Evolutionary conservation across 78 protist genomes (phyloP).

Genomic region (Cavenderia fasciculata): DNA sequence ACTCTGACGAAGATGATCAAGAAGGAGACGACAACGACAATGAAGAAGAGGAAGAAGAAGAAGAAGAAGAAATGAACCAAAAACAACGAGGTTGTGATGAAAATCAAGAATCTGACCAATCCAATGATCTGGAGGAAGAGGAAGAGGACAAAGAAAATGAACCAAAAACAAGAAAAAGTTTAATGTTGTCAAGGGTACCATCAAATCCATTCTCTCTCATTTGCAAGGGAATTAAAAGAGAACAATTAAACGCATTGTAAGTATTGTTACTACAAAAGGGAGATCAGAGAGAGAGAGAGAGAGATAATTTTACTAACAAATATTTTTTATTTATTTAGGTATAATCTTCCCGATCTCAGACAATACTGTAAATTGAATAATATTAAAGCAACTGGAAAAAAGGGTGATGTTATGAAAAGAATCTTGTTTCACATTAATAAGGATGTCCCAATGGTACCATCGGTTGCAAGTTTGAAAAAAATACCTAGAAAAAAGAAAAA

Average conservation of each 20-base stretch:
- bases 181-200: background rate
- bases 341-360: background rate
- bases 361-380: slow-evolving; percentile 28
- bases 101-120: background rate
- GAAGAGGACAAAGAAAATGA: no score
- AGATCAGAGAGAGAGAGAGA: background rate
- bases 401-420: slow-evolving; percentile 39
- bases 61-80: background rate
- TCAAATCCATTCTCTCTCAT: background rate
- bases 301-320: background rate
- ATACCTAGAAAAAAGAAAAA: no score
- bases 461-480: no score
- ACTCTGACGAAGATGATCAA: no score
- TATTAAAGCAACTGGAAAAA: slow-evolving; percentile 34
- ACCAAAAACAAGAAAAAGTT: no score
- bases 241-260: slow-evolving; percentile 5
- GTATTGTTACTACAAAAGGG: background rate
- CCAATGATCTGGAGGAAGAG: no score
- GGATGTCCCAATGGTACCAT: no score
- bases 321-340: background rate
- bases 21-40: background rate
- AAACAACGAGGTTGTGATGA: background rate
- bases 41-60: background rate
- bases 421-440: no score
- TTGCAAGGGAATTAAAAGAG: slow-evolving; percentile 31